Evolutionary conservation across 2,329 filamentous ascomycete genomes (phyloP).

Genomic region (Periconia sp.): DNA sequence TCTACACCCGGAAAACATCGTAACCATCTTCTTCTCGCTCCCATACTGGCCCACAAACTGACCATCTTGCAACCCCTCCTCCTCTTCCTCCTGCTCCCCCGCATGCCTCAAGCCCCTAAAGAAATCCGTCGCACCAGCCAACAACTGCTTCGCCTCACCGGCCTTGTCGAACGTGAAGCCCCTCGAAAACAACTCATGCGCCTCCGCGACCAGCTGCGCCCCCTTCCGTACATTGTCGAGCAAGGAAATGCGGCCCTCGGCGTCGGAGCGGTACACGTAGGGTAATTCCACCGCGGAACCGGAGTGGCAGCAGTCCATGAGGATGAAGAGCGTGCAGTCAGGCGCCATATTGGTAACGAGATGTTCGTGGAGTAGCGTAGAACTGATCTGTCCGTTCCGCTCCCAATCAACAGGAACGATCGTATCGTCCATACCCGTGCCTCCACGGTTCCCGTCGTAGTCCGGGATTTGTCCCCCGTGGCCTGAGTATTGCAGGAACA

Average conservation of each 20-base stretch:
- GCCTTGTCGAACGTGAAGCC: slow-evolving; percentile 55
- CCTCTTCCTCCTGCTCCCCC: slow-evolving; percentile 41
- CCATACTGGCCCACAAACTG: slow-evolving; percentile 49
- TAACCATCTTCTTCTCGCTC: slow-evolving; percentile 51
- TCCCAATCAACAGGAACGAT: slow-evolving; percentile 59
- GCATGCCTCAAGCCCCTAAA: slow-evolving; percentile 56
- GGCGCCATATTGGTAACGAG: slow-evolving; percentile 56
- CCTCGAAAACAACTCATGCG: slow-evolving; percentile 52
- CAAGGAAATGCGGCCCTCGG: slow-evolving; percentile 58
- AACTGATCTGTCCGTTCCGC: slow-evolving; percentile 56
- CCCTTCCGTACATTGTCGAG: slow-evolving; percentile 59
- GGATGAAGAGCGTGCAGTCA: slow-evolving; percentile 55
- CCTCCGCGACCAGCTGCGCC: slow-evolving; percentile 53
- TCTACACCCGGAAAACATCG: slow-evolving; percentile 55
- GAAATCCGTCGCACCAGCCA: slow-evolving; percentile 57
- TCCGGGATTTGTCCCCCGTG: slow-evolving; percentile 59
- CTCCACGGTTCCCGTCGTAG: slow-evolving; percentile 40
- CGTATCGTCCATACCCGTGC: slow-evolving; percentile 48
- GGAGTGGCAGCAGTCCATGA: slow-evolving; percentile 65
- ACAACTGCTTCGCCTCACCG: slow-evolving; percentile 54
- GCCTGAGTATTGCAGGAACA: slow-evolving; percentile 62
- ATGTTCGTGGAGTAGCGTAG: slow-evolving; percentile 54
- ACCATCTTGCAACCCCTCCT: slow-evolving; percentile 42
- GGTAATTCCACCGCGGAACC: slow-evolving; percentile 62
- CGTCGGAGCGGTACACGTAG: slow-evolving; percentile 59